Evolutionary conservation across 225 moss, liverwort and hornwort genomes (phyloP), one percentile per base, ranked within the genome.

Genomic region (Pseudisothecium myosuroides): DNA sequence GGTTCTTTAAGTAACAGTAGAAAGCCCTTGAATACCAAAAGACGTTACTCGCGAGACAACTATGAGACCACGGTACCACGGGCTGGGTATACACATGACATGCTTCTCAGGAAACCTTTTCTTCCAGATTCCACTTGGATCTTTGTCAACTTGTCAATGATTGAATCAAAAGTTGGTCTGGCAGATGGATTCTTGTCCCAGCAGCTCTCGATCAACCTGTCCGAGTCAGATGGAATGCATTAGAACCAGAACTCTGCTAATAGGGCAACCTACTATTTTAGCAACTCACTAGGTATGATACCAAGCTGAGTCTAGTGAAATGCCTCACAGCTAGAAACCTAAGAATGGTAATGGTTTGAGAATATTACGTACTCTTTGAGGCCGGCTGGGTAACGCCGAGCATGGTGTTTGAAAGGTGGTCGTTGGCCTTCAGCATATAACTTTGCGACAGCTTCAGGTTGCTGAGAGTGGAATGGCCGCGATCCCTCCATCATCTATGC

Each of bases 401-500:
- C 90, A 79, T 89, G 92, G 83, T 96, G 96, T 88, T 73, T 95
- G 89, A 98, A 98, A 61, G 96, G 92, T 41, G 98, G 96, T 83
- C 98, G 88, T 79, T 85, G 90, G 26, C 90, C 83, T 34, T 88
- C 89, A 39, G 73, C 89, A 89, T 94, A 95, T 10, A 82, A 81
- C 85, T 90, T 90, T 9, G 96, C 96, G 63, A 91, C 96, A 82
- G 90, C 90, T 61, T 96, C 95, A 66, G 94, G 92, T 90, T 65
- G 45, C 88, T 85, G 71, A 56, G 55, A 6, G 28, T 58, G 62
- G 84, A 96, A 98, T 24, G 96, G 96, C n/a, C 34, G 88, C 66
- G 88, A 93, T 72, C 96, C 98, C 88, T 98, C 96, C 87, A 98
- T 90, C 98, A 98, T 97, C 96, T 96, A 79, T 89, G 83, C 65